Conservation (phyloP, 2,329 filamentous ascomycete genomes). For the Colletotrichum brevisporum region DNA sequence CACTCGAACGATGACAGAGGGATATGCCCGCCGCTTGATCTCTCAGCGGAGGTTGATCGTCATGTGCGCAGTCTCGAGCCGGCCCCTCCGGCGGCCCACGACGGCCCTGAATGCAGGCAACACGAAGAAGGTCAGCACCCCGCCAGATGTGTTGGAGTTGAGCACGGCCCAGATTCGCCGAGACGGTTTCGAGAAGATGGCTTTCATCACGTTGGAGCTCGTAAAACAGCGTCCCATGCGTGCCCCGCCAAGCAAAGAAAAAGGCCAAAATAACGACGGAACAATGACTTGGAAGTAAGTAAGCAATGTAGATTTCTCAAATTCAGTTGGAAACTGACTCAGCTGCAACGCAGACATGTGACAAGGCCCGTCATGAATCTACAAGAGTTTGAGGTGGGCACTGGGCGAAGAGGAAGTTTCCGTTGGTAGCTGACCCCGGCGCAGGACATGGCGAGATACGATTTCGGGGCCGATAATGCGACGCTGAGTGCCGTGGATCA, state of each 20-base stretch:
- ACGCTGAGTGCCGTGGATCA: not conserved
- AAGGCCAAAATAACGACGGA: not conserved
- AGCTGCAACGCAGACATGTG: not conserved
- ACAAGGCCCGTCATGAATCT: conserved; percentile 1
- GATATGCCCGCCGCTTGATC: not conserved
- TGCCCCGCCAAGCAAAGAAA: not conserved
- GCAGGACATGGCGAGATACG: not conserved
- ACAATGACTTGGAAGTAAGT: conserved; percentile 9
- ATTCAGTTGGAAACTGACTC: not conserved
- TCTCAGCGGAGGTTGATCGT: not conserved
- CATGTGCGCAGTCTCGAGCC: not conserved
- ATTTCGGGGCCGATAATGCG: not conserved
- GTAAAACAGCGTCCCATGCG: not conserved
- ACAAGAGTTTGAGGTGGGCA: conserved; percentile 3
- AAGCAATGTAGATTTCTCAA: not conserved
- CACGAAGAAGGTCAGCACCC: not conserved
- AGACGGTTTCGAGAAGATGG: not conserved
- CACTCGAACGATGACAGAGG: not conserved
- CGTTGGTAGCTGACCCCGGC: not conserved
- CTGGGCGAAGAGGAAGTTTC: not conserved
- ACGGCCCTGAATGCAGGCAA: not conserved
- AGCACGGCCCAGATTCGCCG: not conserved
- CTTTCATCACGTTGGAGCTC: conserved; percentile 2
- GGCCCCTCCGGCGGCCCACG: not conserved
- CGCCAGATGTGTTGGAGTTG: not conserved